These are phyloP conservation scores for Chenopodium suecicum DNA, from an alignment of 148 eudicot genomes.

Conservation along the genomic window DNA sequence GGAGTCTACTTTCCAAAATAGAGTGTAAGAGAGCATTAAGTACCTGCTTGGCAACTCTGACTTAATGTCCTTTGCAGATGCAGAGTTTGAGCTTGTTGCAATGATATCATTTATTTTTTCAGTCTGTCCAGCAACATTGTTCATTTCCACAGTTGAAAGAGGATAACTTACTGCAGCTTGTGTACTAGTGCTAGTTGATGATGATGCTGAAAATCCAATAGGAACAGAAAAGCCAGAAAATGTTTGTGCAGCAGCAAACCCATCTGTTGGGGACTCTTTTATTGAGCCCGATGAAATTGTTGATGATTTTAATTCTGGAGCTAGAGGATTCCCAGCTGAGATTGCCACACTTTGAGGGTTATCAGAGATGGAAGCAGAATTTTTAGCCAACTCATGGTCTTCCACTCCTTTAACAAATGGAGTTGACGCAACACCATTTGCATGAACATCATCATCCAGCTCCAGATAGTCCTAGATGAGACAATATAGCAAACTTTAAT, in stretches of 20 bases:
- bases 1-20: neutral
- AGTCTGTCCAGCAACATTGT: constrained; percentile 26
- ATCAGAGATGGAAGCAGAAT: constrained; percentile 17
- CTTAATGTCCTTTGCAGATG: constrained; percentile 24
- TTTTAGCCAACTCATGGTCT: constrained; percentile 29
- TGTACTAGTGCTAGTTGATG: constrained; percentile 20
- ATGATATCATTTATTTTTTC: constrained; percentile 28
- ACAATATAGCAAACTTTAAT: neutral
- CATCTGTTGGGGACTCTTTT: constrained; percentile 27
- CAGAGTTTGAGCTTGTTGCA: constrained; percentile 30
- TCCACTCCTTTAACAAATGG: constrained; percentile 28
- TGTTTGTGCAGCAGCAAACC: constrained; percentile 28
- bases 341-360: constrained; percentile 19
- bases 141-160: constrained; percentile 28
- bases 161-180: constrained; percentile 27
- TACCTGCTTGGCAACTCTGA: constrained; percentile 52
- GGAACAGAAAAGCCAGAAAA: constrained; percentile 24
- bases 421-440: constrained; percentile 37
- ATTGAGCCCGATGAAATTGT: constrained; percentile 18
- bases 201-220: constrained; percentile 18
- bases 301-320: constrained; percentile 28
- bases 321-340: constrained; percentile 22
- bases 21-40: constrained; percentile 1
- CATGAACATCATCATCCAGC: constrained; percentile 48
- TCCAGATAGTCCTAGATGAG: constrained; percentile 53